Evolutionary conservation across 2,329 filamentous ascomycete species (phyloP), one percentile per base, ranked within the genome.

Genomic region (Chaetomium strumarium): DNA sequence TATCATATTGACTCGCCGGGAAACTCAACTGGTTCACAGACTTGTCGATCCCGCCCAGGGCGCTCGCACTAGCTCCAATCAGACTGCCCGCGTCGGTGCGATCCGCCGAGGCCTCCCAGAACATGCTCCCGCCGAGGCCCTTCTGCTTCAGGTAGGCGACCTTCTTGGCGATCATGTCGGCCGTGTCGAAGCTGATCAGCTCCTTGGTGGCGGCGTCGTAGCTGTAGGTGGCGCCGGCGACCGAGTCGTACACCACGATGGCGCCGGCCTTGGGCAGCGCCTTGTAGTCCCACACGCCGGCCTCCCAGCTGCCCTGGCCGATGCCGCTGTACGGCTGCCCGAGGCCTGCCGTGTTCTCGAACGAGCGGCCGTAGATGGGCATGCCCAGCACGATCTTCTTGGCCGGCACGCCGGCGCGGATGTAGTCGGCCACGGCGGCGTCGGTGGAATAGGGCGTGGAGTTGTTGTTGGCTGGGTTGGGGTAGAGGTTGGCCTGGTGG

Each of bases 261-360:
- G 84, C 80, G 0, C 81, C 83, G 0, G 77, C 63, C 39, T 10
- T 9, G 7, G 89, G 89, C 1, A 95, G 75, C 0, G 69, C 84
- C 71, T 92, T 93, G 75, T 88, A 93, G 66, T 95, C 88, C 81
- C 85, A 92, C 2, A 90, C 73, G 0, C 86, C 86, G 16, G 75
- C 71, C 68, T 93, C 88, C 82, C 83, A 92, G 49, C 75, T 83
- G 0, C 87, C 88, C 13, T 70, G 65, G 2, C 87, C 88, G 19
- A 85, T 69, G 16, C 86, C 86, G 3, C 63, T 75, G 69, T 76
- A 93, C 0, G 77, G 52, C 55, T 77, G 68, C 9, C 88, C 89
- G 1, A 84, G 76, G 0, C 88, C 88, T n/a, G 72, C 67, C 0
- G 89, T 79, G 17, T 74, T 68, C 44, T 75, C 69, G 63, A 92